phyloP scores from a whole-genome alignment of 495 filamentous ascomycete species.

The Penicillium flavigenum region DNA sequence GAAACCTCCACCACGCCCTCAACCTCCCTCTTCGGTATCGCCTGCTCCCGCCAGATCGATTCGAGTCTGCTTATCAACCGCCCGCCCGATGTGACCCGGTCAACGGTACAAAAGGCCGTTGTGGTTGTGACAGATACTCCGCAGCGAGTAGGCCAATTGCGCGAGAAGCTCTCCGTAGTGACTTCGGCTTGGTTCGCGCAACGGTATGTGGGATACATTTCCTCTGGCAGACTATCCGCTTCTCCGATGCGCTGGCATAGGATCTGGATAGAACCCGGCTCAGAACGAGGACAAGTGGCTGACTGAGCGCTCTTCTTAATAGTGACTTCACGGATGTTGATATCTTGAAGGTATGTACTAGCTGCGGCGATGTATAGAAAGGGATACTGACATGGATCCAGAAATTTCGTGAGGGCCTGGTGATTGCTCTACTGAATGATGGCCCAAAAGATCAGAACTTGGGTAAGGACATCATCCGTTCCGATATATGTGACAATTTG shows the following conservation, averaged over 20 bases:
- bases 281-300: slow-evolving; percentile 14
- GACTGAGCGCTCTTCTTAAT: slow-evolving; percentile 16
- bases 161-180: slow-evolving; percentile 82
- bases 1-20: slow-evolving; percentile 56
- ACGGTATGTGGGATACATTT: slow-evolving; percentile 58
- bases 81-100: slow-evolving; percentile 86
- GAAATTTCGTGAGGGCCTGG: slow-evolving; percentile 88
- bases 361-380: not conserved
- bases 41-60: slow-evolving; percentile 89
- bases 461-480: slow-evolving; percentile 49
- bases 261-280: not conserved
- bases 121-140: slow-evolving; percentile 93
- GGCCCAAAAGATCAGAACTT: slow-evolving; percentile 81
- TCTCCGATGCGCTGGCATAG: not conserved
- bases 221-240: not conserved
- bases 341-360: slow-evolving; percentile 59
- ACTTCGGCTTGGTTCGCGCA: slow-evolving; percentile 97
- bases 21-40: slow-evolving; percentile 92
- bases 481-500: not conserved
- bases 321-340: slow-evolving; percentile 73
- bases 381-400: slow-evolving; percentile 38
- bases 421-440: slow-evolving; percentile 62
- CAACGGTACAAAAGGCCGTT: slow-evolving; percentile 97
- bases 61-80: slow-evolving; percentile 71
- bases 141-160: slow-evolving; percentile 71